Base-by-base conservation (phyloP, 1,139 yeast species). In the Kazachstania sp. region DNA sequence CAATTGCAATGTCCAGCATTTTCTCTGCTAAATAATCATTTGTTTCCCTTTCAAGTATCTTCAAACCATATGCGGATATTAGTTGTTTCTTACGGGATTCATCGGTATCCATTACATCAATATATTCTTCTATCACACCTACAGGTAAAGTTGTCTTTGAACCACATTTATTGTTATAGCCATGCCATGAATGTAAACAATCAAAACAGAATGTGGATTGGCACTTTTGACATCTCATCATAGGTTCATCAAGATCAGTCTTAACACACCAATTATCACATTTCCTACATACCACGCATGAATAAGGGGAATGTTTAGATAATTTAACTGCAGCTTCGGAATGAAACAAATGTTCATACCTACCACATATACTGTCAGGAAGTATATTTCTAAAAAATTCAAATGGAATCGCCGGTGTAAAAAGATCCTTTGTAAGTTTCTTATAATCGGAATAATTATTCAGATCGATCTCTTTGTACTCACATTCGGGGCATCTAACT, bases 111-210 rank as follows among this genome's bases (percentile, higher is more conserved):
- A 38, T 40, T 48, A 63, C 47, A 65, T 60, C 73, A 66, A 79
- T 48, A 44, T 71, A 65, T 13, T 54, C 52, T 44, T 72, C 71
- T 13, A 81, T 54, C 2, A 70, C 71, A 3, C 68, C 74, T 1
- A 53, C 51, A 0, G 83, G 75, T 4, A 81, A 72, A 1, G 58
- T 63, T 20, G 67, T 48, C 37, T 61, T 62, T 37, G 57, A 62
- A 15, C 71, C 69, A 57, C 85, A 79, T 26, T 62, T 56, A 46
- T 75, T 73, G 48, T 69, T 72, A 18, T 73, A 65, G 2, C 86
- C 85, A 63, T 82, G 90, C 82, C 85, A 81, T 2, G 85, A 77
- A 52, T 76, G 79, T 13, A 71, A 64, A 60, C 88, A 82, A 34
- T 71, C 71, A 51, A 71, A 70, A 58, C 88, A 82, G 56, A 79